Percentiles rank a stretch among this genome's conserved stretches.
These are phyloP conservation scores for Hyaloperonospora arabidopsidis DNA, from an alignment of 352 stramenopile genomes.

Conservation along the genomic window DNA sequence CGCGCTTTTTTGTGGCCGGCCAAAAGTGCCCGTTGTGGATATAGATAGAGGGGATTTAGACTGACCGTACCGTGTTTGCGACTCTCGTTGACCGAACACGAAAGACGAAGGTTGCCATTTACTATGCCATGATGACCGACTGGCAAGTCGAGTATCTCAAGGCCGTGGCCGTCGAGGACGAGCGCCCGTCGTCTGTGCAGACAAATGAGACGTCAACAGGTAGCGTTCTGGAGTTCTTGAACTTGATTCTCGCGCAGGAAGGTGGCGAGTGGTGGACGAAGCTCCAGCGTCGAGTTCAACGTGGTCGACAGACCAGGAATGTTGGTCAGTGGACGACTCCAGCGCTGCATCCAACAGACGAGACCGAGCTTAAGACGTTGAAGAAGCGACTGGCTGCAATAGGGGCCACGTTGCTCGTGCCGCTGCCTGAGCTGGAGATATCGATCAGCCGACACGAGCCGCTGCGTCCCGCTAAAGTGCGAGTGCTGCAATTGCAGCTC, in stretches of 20 bases:
- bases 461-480: conserved; percentile 35
- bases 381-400: conserved; percentile 21
- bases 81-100: too few species aligned
- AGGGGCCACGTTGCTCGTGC: conserved; percentile 19
- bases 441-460: conserved; percentile 19
- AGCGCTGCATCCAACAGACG: too few species aligned
- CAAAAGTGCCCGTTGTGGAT: conserved; percentile 2
- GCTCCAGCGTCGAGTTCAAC: conserved; percentile 2
- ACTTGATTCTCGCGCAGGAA: conserved; percentile 23
- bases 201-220: conserved; percentile 5
- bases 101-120: too few species aligned
- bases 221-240: conserved; percentile 22
- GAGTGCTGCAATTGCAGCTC: conserved; percentile 57
- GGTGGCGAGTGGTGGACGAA: conserved; percentile 27
- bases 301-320: conserved; percentile 1
- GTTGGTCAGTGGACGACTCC: conserved; percentile 1
- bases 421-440: conserved; percentile 26
- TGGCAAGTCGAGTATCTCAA: conserved; percentile 22
- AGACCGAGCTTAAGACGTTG: conserved; percentile 11
- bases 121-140: conserved; percentile 7
- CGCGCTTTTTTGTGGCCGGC: conserved; percentile 24
- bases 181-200: not conserved
- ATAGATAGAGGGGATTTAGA: not conserved
- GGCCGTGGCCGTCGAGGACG: conserved; percentile 15
- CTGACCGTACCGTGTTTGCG: not conserved